Conservation (phyloP, 139 green algal genomes). For the Bryopsis sp. region DNA sequence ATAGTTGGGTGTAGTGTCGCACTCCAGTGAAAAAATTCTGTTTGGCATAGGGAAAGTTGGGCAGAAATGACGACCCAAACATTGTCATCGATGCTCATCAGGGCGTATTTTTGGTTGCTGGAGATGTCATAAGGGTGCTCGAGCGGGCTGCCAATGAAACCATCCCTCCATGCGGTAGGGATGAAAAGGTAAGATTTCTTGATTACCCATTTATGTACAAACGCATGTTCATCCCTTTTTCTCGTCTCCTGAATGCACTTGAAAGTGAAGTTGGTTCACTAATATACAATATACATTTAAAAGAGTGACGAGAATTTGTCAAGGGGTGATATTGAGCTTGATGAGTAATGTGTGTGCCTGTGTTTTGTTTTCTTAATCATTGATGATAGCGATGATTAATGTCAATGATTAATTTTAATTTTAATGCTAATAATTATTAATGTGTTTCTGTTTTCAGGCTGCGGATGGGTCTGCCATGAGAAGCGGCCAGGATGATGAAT, state of each 20-base stretch:
- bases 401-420: no score
- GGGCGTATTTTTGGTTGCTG: conserved; percentile 28
- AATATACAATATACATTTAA: no score
- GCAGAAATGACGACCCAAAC: not conserved
- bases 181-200: conserved; percentile 24
- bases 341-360: no score
- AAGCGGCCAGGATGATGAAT: conserved; percentile 44
- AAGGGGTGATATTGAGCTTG: no score
- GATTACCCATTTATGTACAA: not conserved
- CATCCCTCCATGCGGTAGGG: conserved; percentile 21
- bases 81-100: conserved; percentile 29
- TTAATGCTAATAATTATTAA: no score
- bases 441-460: not conserved
- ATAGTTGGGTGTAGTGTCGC: not conserved
- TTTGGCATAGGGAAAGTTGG: conserved; percentile 10
- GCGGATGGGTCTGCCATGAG: conserved; percentile 24
- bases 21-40: no score
- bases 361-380: no score
- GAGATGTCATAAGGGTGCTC: conserved; percentile 24
- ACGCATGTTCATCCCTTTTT: no score
- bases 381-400: no score
- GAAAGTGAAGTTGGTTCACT: no score
- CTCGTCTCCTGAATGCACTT: no score
- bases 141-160: conserved; percentile 19
- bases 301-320: no score